Evolutionary conservation across 2,329 filamentous ascomycete species (phyloP).

Genomic region (Gnomoniopsis smithogilvyi): DNA sequence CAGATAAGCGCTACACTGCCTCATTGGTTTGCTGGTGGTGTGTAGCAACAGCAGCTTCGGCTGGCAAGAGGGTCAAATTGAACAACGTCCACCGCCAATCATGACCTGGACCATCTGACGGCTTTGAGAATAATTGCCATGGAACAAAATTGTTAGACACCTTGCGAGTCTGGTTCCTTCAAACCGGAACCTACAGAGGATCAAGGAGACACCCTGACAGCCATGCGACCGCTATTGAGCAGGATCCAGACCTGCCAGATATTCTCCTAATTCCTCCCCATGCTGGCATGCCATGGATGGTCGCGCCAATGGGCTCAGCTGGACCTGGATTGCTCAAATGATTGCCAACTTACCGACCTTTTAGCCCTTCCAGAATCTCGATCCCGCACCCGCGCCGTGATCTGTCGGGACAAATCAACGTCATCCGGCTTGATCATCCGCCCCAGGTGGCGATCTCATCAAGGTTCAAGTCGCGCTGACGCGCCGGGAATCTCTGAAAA

Average conservation of each 20-base stretch:
- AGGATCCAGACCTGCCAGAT: background rate
- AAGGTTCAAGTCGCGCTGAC: slow-evolving; percentile 13
- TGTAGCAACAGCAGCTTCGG: background rate
- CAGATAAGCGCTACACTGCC: background rate
- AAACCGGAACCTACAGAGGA: background rate
- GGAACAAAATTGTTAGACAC: background rate
- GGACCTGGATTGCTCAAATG: background rate
- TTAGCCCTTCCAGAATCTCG: slow-evolving; percentile 1
- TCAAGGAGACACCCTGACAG: background rate
- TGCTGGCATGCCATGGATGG: background rate
- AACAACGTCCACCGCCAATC: background rate
- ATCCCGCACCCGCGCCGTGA: slow-evolving; percentile 12
- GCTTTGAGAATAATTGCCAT: background rate
- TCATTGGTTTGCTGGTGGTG: background rate
- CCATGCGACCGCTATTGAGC: background rate
- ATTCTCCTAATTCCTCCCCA: too few relatives aligned
- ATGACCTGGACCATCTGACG: background rate
- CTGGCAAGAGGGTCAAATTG: background rate
- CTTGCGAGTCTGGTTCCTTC: background rate
- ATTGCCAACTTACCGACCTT: background rate
- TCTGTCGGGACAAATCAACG: slow-evolving; percentile 12
- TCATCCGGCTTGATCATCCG: slow-evolving; percentile 10
- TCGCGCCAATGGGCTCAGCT: background rate
- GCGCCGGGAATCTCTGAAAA: slow-evolving; percentile 4
- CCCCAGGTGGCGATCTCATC: slow-evolving; percentile 11